These are phyloP conservation scores for Ceratocystiopsis brevicomis DNA, from an alignment of 2,329 filamentous ascomycete species.

Conservation along the genomic window DNA sequence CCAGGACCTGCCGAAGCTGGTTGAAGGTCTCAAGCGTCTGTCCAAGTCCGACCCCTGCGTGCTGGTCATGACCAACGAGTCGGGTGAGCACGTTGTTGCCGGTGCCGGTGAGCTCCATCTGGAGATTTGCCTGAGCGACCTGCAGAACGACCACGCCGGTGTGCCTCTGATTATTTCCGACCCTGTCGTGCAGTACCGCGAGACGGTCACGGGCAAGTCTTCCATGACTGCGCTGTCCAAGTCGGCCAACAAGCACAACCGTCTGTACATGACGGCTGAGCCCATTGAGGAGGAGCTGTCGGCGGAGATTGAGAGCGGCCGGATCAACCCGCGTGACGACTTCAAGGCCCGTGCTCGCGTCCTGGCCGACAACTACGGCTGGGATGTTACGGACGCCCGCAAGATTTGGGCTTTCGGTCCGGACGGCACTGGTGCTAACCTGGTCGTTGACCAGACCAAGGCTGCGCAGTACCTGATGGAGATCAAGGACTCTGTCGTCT, in stretches of 20 bases:
- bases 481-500: conserved; percentile 99
- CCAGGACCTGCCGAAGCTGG: conserved; percentile 97
- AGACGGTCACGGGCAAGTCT: conserved; percentile 71
- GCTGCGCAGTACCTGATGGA: conserved; percentile 99
- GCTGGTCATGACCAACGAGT: conserved; percentile 70
- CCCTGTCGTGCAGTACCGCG: conserved; percentile 96
- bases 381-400: conserved; percentile 98
- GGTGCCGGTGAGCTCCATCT: conserved; percentile 98
- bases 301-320: conserved; percentile 76
- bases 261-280: conserved; percentile 88
- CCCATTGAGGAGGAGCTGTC: conserved; percentile 85
- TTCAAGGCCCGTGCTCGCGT: conserved; percentile 96
- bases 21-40: conserved; percentile 99
- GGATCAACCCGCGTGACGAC: conserved; percentile 89
- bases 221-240: conserved; percentile 96
- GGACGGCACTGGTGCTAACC: conserved; percentile 92
- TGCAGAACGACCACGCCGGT: conserved; percentile 97
- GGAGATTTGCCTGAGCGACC: conserved; percentile 99
- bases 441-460: conserved; percentile 99
- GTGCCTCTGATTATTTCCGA: conserved; percentile 95
- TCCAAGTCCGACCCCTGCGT: conserved; percentile 99
- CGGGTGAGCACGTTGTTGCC: conserved; percentile 96
- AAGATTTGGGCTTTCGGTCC: conserved; percentile 99
- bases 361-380: conserved; percentile 90
- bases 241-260: conserved; percentile 99